phyloP scores from a whole-genome alignment of 805 yeast genomes.

The Pichia scutulata region DNA sequence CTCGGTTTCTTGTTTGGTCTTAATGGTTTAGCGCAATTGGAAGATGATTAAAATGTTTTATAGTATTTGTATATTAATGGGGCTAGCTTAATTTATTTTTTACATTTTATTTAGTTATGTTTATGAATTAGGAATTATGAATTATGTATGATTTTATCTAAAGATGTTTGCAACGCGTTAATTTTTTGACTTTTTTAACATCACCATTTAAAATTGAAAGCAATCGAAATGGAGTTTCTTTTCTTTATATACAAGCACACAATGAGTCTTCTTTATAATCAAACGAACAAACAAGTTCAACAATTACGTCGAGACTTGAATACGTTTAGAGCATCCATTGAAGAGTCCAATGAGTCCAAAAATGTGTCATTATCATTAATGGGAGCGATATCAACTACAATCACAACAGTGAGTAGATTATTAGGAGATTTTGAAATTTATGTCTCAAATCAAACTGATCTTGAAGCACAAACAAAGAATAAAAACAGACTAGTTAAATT shows the following conservation, averaged over 20 bases:
- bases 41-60: conserved; percentile 8
- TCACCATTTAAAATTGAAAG: neutral
- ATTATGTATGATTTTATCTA: no score
- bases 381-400: conserved; percentile 69
- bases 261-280: conserved; percentile 79
- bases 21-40: conserved; percentile 22
- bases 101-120: neutral
- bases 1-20: conserved; percentile 68
- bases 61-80: neutral
- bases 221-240: neutral
- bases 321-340: conserved; percentile 53
- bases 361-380: conserved; percentile 45
- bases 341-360: neutral
- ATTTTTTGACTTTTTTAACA: neutral
- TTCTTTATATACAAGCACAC: neutral
- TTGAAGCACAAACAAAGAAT: conserved; percentile 49
- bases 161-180: neutral
- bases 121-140: neutral
- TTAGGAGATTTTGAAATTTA: conserved; percentile 38
- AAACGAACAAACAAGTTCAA: conserved; percentile 80
- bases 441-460: conserved; percentile 49
- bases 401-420: conserved; percentile 68
- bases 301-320: conserved; percentile 62
- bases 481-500: conserved; percentile 56
- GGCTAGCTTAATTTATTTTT: neutral